Evolutionary conservation across 768 basidiomycete genomes (phyloP), one percentile per base, ranked within the genome.

Genomic region (Holtermanniella nyarrowii): DNA sequence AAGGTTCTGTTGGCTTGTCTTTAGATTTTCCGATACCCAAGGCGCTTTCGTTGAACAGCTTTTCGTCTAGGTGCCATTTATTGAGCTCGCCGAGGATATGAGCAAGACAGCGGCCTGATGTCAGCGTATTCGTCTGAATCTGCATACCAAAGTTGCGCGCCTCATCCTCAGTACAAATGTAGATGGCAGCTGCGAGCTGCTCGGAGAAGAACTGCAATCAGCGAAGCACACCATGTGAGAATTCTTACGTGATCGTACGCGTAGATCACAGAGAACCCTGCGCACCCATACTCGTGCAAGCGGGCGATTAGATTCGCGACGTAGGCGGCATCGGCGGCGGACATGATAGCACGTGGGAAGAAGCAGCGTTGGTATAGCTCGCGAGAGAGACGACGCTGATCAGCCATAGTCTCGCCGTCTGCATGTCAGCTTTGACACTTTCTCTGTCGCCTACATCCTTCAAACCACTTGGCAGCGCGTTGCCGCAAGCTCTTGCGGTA

Each of bases 311-410:
- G 84, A 58, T 88, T 85, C 2, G 88, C 84, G 51, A 88, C 89
- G 60, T 83, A 99, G 50, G 93, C 85, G 22, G 95, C 93, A 70
- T 99, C 95, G 81, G 90, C 87, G 0, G 90, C 90, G 0, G 93
- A 93, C n/a, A 96, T 74, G 39, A 96, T 75, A 58, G 84, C 85
- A 24, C 95, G 82, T 11, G 95, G 93, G 63, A 86, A 84, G 55
- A 99, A 81, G 67, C 95, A 97, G 63, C 93, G 82, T 65, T 95
- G 55, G 88, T 83, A 51, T 62, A 72, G 44, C 41, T 68, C 55
- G 10, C 31, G 31, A 7, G 31, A 7, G 10, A 37, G 44, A 10
- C 44, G 44, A 21, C 24, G 14, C 25, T 26, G 12, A 11, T 22
- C 44, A 23, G 44, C 10, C 18, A 26, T 10, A 11, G 21, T 23